phyloP scores from a whole-genome alignment of 1,139 yeast species.

The Arxiozyma heterogenica region DNA sequence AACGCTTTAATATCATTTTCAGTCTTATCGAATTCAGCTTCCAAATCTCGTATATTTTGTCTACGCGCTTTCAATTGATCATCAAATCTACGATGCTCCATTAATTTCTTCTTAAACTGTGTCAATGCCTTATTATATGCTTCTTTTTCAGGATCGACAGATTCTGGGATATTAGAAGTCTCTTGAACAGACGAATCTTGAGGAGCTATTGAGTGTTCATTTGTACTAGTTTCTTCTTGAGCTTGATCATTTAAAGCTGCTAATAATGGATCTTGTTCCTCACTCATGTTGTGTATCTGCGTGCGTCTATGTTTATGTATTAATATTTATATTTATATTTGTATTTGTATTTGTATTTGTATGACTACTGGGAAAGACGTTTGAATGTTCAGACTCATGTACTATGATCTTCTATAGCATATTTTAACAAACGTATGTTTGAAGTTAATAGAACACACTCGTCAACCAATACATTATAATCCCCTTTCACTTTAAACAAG shows the following conservation, averaged over 20 bases:
- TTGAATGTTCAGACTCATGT: too few species aligned
- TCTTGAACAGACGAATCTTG: constrained; percentile 8
- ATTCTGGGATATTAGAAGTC: constrained; percentile 7
- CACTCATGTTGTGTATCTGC: constrained; percentile 38
- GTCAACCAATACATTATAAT: too few species aligned
- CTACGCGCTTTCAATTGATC: constrained; percentile 81
- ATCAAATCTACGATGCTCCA: constrained; percentile 94
- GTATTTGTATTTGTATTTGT: not conserved
- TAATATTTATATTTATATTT: not conserved
- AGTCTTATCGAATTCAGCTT: constrained; percentile 79
- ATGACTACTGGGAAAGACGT: not conserved
- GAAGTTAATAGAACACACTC: too few species aligned
- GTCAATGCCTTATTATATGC: constrained; percentile 75
- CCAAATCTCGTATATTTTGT: constrained; percentile 73
- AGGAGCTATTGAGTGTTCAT: constrained; percentile 2
- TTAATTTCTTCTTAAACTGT: constrained; percentile 73
- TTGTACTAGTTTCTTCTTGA: constrained; percentile 3
- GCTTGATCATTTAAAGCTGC: constrained; percentile 44
- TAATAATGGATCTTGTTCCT: constrained; percentile 65
- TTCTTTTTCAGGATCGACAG: constrained; percentile 43
- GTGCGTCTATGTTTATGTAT: not conserved
- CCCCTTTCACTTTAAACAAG: not conserved
- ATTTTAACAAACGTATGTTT: too few species aligned
- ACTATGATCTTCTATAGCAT: too few species aligned
- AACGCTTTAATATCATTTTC: constrained; percentile 95